Evolutionary conservation across 2,329 filamentous ascomycete genomes (phyloP).

Genomic region (Uncinocarpus reesii): DNA sequence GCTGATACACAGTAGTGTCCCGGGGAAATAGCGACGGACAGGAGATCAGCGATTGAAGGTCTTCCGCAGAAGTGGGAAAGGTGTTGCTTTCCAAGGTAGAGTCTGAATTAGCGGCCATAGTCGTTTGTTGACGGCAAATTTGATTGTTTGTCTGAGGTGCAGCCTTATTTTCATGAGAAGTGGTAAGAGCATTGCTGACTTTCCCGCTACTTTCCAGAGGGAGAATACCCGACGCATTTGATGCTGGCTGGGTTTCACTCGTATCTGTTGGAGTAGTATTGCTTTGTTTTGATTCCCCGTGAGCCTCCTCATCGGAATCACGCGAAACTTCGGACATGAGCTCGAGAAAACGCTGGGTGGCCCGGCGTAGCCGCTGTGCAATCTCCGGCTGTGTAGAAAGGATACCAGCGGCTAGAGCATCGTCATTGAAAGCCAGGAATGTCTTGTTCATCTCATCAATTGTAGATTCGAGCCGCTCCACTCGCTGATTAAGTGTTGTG

Average conservation of each 20-base stretch:
- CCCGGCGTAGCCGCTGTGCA: conserved; percentile 46
- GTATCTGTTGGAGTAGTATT: conserved; percentile 11
- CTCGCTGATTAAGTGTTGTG: conserved; percentile 58
- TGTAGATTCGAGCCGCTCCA: conserved; percentile 55
- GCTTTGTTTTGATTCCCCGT: conserved; percentile 11
- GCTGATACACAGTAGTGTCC: neutral
- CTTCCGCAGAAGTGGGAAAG: neutral
- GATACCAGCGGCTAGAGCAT: conserved; percentile 48
- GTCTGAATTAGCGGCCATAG: neutral
- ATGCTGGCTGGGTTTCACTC: neutral
- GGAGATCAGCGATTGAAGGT: neutral
- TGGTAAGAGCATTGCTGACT: neutral
- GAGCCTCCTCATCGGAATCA: conserved; percentile 28
- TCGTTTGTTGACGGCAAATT: neutral
- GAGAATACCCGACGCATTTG: neutral
- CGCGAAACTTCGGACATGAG: conserved; percentile 40
- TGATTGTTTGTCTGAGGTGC: neutral
- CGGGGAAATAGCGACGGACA: neutral
- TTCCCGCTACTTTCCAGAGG: neutral
- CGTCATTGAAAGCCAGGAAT: conserved; percentile 58
- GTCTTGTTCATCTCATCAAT: conserved; percentile 65
- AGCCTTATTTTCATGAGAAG: neutral
- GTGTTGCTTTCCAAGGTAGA: neutral
- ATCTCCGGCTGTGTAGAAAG: conserved; percentile 49
- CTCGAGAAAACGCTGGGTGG: conserved; percentile 49